phyloP scores from a whole-genome alignment of 441 rosid genomes.

The Brassica hybrid region DNA sequence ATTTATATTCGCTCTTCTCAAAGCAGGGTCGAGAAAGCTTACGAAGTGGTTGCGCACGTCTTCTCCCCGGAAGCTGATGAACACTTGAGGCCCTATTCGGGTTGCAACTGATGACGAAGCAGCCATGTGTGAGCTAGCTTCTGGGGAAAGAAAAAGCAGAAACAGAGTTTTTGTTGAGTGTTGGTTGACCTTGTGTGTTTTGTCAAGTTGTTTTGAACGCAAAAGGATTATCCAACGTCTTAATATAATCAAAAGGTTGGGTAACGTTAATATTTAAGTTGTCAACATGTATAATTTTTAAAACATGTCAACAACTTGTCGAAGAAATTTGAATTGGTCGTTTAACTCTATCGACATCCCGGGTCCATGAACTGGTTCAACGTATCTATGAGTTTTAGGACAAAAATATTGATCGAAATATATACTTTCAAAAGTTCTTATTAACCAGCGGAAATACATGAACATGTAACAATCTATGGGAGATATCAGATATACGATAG shows the following conservation, averaged over 20 bases:
- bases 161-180: background rate
- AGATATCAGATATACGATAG: too few species aligned
- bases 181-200: background rate
- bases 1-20: slow-evolving; percentile 10
- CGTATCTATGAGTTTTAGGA: too few species aligned
- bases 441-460: too few species aligned
- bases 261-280: background rate
- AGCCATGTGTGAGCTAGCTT: slow-evolving; percentile 9
- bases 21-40: background rate
- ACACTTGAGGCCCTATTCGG: slow-evolving; percentile 21
- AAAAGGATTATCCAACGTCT: background rate
- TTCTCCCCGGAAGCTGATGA: slow-evolving; percentile 18
- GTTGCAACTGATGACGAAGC: background rate
- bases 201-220: background rate
- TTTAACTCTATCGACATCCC: too few species aligned
- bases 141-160: too few species aligned
- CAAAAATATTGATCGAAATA: too few species aligned
- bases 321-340: background rate
- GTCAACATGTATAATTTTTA: too few species aligned
- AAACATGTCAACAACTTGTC: background rate
- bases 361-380: too few species aligned
- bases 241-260: background rate
- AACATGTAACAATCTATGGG: too few species aligned
- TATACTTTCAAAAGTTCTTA: too few species aligned
- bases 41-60: slow-evolving; percentile 21